Percentiles rank a stretch among this genome's conserved stretches.
Conservation (phyloP, 805 yeast genomes). For the Kurtzmaniella fragi region DNA sequence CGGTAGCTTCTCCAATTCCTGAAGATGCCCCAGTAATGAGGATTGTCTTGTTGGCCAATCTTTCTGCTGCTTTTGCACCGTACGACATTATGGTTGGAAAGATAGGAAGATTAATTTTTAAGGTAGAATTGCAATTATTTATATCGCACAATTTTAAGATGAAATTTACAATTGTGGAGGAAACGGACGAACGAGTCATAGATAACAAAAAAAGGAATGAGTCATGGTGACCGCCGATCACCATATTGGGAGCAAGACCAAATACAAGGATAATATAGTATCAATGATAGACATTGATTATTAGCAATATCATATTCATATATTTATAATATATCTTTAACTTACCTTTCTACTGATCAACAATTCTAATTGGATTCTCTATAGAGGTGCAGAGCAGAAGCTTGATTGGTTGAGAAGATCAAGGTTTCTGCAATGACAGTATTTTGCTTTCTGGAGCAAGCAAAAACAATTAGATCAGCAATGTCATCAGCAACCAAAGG, state of each 20-base stretch:
- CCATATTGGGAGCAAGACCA: no score
- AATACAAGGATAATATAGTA: no score
- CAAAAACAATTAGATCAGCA: slow-evolving; percentile 69
- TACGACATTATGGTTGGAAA: slow-evolving; percentile 22
- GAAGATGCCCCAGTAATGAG: slow-evolving; percentile 38
- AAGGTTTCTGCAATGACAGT: slow-evolving; percentile 77
- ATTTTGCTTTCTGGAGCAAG: slow-evolving; percentile 61
- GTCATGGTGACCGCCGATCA: no score
- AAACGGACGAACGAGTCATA: no score
- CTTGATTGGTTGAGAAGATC: slow-evolving; percentile 84
- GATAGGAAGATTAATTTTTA: slow-evolving; percentile 1
- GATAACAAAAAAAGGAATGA: no score
- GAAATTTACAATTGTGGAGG: no score
- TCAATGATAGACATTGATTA: no score
- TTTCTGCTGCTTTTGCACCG: slow-evolving; percentile 33
- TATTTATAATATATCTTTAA: no score
- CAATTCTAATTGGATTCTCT: slow-evolving; percentile 5
- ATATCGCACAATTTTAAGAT: no score
- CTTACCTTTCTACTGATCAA: no score
- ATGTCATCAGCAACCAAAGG: slow-evolving; percentile 72
- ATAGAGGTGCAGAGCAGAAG: slow-evolving; percentile 64
- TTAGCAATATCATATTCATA: no score
- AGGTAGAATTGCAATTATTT: no score
- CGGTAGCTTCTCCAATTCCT: slow-evolving; percentile 42
- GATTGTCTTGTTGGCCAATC: slow-evolving; percentile 32